Evolutionary conservation across 306 rosid species (phyloP).

Genomic region (Citrullus amarus): DNA sequence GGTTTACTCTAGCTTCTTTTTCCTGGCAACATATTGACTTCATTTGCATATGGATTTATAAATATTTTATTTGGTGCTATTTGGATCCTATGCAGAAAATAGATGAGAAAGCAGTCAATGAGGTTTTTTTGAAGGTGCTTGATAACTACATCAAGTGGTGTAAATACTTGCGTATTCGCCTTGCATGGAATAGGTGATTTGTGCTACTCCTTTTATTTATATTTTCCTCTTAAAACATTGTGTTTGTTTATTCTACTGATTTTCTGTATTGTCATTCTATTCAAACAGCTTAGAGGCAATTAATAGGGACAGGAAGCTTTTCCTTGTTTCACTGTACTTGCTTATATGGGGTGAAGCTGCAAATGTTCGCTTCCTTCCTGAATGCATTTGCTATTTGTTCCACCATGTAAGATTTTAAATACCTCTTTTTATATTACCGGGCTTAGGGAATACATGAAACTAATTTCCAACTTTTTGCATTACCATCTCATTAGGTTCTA

Average conservation of each 20-base stretch:
- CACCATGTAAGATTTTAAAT: constrained; percentile 58
- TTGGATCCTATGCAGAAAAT: constrained; percentile 49
- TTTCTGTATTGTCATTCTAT: constrained; percentile 13
- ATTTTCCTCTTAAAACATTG: constrained; percentile 14
- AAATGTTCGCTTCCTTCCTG: constrained; percentile 96
- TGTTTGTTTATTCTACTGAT: constrained; percentile 14
- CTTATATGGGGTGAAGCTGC: constrained; percentile 99
- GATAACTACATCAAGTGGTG: constrained; percentile 93
- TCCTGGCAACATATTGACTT: not conserved
- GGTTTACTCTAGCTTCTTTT: not conserved
- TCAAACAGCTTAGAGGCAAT: constrained; percentile 77
- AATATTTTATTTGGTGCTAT: not conserved
- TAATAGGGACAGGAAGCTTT: constrained; percentile 73
- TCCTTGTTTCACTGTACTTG: constrained; percentile 72
- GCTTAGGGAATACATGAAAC: not conserved
- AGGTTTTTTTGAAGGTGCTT: constrained; percentile 72
- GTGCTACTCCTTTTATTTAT: constrained; percentile 8
- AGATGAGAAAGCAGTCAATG: constrained; percentile 75
- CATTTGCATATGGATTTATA: not conserved
- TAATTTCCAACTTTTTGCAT: not conserved
- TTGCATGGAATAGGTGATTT: constrained; percentile 83
- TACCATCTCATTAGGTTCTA: not conserved
- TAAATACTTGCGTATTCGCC: constrained; percentile 66
- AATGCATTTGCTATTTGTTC: constrained; percentile 89
- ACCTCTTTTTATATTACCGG: not conserved